phyloP scores from a whole-genome alignment of 2,329 filamentous ascomycete genomes.

The Lasiodiplodia citricola region DNA sequence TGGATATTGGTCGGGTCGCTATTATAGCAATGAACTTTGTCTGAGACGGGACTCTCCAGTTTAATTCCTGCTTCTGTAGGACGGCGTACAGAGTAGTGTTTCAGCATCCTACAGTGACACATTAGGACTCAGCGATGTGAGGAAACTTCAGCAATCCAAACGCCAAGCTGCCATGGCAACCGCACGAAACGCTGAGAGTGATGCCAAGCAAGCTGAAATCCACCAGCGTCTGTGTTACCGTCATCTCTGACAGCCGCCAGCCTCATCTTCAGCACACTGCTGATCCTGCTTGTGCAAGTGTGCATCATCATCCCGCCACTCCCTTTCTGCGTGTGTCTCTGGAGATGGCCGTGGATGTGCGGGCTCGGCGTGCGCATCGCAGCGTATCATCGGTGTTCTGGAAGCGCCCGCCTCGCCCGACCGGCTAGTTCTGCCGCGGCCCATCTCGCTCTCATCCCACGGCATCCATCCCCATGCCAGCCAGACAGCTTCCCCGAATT shows the following conservation, averaged over 20 bases:
- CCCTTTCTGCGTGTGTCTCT: not conserved
- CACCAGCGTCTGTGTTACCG: not conserved
- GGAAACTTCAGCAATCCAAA: not conserved
- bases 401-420: slow-evolving; percentile 14
- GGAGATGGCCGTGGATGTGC: not conserved
- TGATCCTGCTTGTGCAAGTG: not conserved
- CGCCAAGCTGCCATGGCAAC: slow-evolving; percentile 10
- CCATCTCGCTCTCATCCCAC: not conserved
- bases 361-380: slow-evolving; percentile 10
- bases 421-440: not conserved
- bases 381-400: slow-evolving; percentile 17
- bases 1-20: not conserved
- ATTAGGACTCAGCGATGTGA: not conserved
- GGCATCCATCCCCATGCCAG: not conserved
- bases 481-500: not conserved
- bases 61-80: not conserved
- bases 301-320: not conserved
- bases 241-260: not conserved
- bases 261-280: not conserved
- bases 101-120: not conserved
- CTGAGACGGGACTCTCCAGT: not conserved
- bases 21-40: not conserved
- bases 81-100: not conserved
- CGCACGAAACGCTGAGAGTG: not conserved
- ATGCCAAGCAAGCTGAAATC: not conserved